These are phyloP conservation scores for Irpex rosettiformis DNA, from an alignment of 1,284 basidiomycete genomes.

Conservation along the genomic window DNA sequence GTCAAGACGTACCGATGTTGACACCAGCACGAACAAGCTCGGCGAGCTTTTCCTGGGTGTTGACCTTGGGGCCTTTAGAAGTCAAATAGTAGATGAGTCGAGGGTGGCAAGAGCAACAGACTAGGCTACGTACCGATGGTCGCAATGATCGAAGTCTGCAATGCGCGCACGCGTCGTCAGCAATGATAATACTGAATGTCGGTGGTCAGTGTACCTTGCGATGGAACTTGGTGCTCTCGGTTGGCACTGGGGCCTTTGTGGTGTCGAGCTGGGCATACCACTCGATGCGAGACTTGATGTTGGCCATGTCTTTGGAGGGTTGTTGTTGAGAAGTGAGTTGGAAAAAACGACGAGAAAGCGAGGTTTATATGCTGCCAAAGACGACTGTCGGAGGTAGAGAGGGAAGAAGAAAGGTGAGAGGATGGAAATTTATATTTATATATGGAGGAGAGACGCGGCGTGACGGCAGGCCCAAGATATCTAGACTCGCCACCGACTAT, in stretches of 20 bases:
- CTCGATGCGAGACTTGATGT: constrained; percentile 80
- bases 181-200: not conserved
- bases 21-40: constrained; percentile 86
- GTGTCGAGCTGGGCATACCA: constrained; percentile 87
- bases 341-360: constrained; percentile 12
- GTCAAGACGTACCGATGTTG: constrained; percentile 78
- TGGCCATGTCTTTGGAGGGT: constrained; percentile 26
- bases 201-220: constrained; percentile 70
- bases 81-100: constrained; percentile 10
- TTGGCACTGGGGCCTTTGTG: constrained; percentile 60
- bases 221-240: constrained; percentile 77
- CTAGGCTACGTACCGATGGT: constrained; percentile 73
- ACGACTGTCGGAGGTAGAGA: constrained; percentile 30
- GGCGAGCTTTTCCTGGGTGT: constrained; percentile 81
- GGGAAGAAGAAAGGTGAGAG: constrained; percentile 6
- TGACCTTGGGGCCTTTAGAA: constrained; percentile 81
- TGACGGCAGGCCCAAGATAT: not conserved
- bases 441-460: not conserved
- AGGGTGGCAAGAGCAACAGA: not conserved
- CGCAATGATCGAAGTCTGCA: constrained; percentile 91
- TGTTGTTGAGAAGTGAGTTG: constrained; percentile 6
- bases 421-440: not conserved
- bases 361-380: constrained; percentile 7
- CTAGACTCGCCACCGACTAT: not conserved
- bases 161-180: not conserved